Evolutionary conservation across 257 asterid species (phyloP).

Genomic region (Misopates orontium): DNA sequence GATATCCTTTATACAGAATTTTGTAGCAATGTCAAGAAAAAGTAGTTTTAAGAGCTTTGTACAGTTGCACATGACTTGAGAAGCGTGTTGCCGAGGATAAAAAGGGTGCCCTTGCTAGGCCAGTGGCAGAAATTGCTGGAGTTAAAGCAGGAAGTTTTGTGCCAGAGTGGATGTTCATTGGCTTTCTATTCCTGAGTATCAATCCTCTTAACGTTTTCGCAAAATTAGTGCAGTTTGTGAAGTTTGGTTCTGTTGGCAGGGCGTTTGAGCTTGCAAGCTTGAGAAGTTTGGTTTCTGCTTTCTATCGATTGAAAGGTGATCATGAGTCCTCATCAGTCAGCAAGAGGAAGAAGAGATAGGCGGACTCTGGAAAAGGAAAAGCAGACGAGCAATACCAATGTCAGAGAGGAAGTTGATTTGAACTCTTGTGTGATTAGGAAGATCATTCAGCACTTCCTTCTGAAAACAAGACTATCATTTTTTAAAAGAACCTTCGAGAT

Average conservation of each 20-base stretch:
- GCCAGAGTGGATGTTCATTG: slow-evolving; percentile 52
- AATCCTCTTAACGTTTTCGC: slow-evolving; percentile 46
- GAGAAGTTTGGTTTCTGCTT: slow-evolving; percentile 64
- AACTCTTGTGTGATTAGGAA: slow-evolving; percentile 75
- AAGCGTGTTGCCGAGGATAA: slow-evolving; percentile 41
- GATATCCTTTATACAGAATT: slow-evolving; percentile 50
- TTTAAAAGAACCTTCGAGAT: slow-evolving; percentile 48
- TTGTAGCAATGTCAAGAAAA: slow-evolving; percentile 42
- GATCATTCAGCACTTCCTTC: slow-evolving; percentile 46
- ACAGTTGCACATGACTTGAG: slow-evolving; percentile 53
- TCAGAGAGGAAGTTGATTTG: slow-evolving; percentile 62
- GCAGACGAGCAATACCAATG: slow-evolving; percentile 24
- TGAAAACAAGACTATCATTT: slow-evolving; percentile 32
- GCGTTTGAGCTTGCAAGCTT: slow-evolving; percentile 49
- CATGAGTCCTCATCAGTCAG: slow-evolving; percentile 20
- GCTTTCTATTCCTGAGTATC: too few species aligned
- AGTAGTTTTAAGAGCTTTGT: slow-evolving; percentile 40
- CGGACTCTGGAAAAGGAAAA: slow-evolving; percentile 37
- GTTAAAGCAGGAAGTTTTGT: slow-evolving; percentile 47
- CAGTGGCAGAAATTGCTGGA: slow-evolving; percentile 50
- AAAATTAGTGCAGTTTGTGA: slow-evolving; percentile 31
- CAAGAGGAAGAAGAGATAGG: slow-evolving; percentile 28
- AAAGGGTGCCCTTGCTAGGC: slow-evolving; percentile 40
- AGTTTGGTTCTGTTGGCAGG: slow-evolving; percentile 28
- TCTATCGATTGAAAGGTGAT: slow-evolving; percentile 44